These are phyloP conservation scores for Trichoderma pleuroti DNA, from an alignment of 2,329 filamentous ascomycete genomes.

Conservation along the genomic window DNA sequence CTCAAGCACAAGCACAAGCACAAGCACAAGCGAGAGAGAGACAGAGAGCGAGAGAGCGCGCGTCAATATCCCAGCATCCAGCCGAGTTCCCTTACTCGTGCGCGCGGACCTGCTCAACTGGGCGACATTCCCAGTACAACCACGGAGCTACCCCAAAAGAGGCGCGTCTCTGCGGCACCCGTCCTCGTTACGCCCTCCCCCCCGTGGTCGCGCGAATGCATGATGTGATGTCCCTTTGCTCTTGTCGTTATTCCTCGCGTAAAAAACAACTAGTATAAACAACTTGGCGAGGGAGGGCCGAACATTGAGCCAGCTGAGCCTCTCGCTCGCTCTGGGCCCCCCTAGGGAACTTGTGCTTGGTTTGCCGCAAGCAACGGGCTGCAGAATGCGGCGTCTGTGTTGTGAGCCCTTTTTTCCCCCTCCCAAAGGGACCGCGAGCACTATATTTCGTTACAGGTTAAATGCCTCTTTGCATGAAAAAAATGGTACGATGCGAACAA, in stretches of 20 bases:
- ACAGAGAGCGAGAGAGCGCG: background rate
- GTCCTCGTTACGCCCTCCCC: background rate
- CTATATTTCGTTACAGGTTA: background rate
- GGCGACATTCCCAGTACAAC: background rate
- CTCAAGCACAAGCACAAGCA: too few relatives aligned
- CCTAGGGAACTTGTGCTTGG: background rate
- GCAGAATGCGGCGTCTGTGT: background rate
- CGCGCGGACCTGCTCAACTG: background rate
- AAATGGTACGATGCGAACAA: background rate
- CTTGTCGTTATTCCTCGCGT: background rate
- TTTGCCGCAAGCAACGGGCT: background rate
- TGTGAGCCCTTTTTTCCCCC: background rate
- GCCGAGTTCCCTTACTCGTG: background rate
- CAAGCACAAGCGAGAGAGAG: background rate
- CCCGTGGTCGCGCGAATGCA: too few relatives aligned
- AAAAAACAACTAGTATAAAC: background rate
- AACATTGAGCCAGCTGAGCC: background rate
- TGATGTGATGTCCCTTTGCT: background rate
- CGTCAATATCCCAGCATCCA: background rate
- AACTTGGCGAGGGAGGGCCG: background rate
- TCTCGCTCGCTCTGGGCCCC: background rate
- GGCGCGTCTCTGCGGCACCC: background rate
- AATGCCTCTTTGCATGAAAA: background rate
- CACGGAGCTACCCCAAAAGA: background rate
- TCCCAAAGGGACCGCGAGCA: background rate